phyloP scores from a whole-genome alignment of 2,329 filamentous ascomycete species.

The Penicillium hordei region DNA sequence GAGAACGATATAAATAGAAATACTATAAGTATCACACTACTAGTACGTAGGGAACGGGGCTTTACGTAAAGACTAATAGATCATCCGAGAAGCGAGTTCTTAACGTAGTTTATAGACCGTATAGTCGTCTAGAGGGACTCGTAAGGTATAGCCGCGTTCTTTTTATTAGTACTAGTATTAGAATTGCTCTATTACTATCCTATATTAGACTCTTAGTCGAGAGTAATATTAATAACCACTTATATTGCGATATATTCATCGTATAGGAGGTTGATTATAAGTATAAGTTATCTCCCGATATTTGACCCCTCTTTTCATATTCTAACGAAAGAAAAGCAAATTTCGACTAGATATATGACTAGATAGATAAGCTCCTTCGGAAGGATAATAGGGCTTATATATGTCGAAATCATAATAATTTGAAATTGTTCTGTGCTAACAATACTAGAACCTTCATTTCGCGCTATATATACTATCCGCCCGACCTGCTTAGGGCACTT shows the following conservation, averaged over 20 bases:
- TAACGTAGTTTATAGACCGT: constrained; percentile 25
- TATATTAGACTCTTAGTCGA: constrained; percentile 26
- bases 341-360: constrained; percentile 17
- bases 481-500: background rate
- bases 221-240: constrained; percentile 16
- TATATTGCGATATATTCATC: constrained; percentile 9
- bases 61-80: constrained; percentile 19
- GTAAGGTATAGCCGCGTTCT: constrained; percentile 28
- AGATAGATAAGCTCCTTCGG: constrained; percentile 14
- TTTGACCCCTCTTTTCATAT: background rate
- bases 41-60: background rate
- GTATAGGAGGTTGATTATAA: constrained; percentile 11
- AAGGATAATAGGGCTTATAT: constrained; percentile 11
- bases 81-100: constrained; percentile 12
- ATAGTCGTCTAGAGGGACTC: constrained; percentile 23
- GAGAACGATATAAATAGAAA: constrained; percentile 14
- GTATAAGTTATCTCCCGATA: background rate
- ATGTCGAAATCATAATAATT: background rate
- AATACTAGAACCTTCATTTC: constrained; percentile 1
- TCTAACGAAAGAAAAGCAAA: constrained; percentile 7
- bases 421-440: background rate
- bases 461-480: background rate
- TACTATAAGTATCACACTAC: constrained; percentile 19
- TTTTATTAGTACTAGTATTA: constrained; percentile 33
- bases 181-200: constrained; percentile 30